Evolutionary conservation across 805 yeast species (phyloP), one percentile per base, ranked within the genome.

Genomic region (Saccharomycopsis fibuligera): DNA sequence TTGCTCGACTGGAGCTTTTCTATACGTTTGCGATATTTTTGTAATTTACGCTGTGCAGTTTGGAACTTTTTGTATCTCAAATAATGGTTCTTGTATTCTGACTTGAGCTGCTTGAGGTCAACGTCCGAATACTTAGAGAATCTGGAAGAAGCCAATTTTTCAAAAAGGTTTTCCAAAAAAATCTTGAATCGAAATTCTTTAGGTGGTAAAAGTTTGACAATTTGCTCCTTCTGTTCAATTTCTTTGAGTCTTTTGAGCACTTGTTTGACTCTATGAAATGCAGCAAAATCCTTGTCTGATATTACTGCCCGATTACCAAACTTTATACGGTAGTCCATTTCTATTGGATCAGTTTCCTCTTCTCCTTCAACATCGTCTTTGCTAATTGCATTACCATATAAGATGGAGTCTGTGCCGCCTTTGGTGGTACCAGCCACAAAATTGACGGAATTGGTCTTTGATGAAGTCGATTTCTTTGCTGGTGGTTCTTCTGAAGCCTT

Each of bases 131-230:
- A 41, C 9, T 40, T n/a, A 21, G 17, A 23, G 19, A 45, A 41
- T 16, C 41, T 8, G 14, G 16, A 39, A 12, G 30, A n/a, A 19
- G 35, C 41, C 12, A 48, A 14, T 23, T 41, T 21, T 14, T 33
- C 35, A 2, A 44, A 30, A 10, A 27, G 19, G 3, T 51, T 49
- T 24, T 48, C 53, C n/a, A 51, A 41, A 27, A 44, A 45, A 29
- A 49, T 49, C 35, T 49, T 52, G 29, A 52, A 36, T n/a, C 53
- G 41, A 27, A 49, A 52, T 35, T 52, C 42, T 25, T 46, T 40
- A 8, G 47, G 45, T 12, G 50, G 47, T 12, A 52, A 40, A 9
- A 51, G 21, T 30, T 49, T 52, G 14, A 52, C 49, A 14, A 52
- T 21, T 35, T 46, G 29, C 19, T 52, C 50, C 24, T 48, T 37